A percentile compares a stretch with the other conserved stretches of the same genome.
phyloP scores from a whole-genome alignment of 2,329 filamentous ascomycete species.

The Colletotrichum sp. region DNA sequence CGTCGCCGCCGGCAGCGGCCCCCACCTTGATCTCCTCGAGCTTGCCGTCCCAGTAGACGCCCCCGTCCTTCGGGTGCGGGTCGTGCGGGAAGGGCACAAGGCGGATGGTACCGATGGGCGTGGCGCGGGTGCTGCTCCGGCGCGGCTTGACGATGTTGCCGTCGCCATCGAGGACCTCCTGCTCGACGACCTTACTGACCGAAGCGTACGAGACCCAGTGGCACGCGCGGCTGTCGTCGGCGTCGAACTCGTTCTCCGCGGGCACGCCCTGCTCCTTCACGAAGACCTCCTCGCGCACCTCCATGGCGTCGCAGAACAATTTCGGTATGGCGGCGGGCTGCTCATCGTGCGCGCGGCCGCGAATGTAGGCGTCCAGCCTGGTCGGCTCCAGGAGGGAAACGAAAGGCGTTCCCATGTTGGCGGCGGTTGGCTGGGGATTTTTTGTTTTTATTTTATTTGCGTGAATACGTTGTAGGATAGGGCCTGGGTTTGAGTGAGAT shows the following conservation, averaged over 20 bases:
- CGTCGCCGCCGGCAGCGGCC: not conserved
- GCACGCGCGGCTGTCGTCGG: constrained; percentile 78
- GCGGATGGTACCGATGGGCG: constrained; percentile 77
- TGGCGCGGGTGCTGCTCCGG: constrained; percentile 46
- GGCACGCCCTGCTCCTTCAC: constrained; percentile 63
- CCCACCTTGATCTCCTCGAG: constrained; percentile 33
- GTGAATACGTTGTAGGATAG: not conserved
- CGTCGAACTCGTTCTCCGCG: constrained; percentile 76
- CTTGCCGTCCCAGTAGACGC: constrained; percentile 50
- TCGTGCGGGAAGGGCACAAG: constrained; percentile 82
- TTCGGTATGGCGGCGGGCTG: constrained; percentile 54
- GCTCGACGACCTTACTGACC: constrained; percentile 52
- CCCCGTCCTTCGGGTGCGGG: constrained; percentile 62
- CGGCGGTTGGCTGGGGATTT: not conserved
- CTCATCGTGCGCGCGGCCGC: constrained; percentile 38
- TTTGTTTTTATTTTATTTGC: not conserved
- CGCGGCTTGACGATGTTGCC: constrained; percentile 45
- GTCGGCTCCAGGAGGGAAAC: constrained; percentile 53
- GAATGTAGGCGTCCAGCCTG: constrained; percentile 53
- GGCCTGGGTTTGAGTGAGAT: not conserved
- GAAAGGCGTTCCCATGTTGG: constrained; percentile 54
- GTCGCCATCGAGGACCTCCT: constrained; percentile 48
- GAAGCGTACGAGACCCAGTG: constrained; percentile 89
- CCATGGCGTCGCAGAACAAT: constrained; percentile 68
- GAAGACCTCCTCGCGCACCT: constrained; percentile 65